Percentiles rank a stretch among this genome's conserved stretches.
These are phyloP conservation scores for Raphidocelis subcapitata DNA, from an alignment of 139 green algal genomes.

Conservation along the genomic window DNA sequence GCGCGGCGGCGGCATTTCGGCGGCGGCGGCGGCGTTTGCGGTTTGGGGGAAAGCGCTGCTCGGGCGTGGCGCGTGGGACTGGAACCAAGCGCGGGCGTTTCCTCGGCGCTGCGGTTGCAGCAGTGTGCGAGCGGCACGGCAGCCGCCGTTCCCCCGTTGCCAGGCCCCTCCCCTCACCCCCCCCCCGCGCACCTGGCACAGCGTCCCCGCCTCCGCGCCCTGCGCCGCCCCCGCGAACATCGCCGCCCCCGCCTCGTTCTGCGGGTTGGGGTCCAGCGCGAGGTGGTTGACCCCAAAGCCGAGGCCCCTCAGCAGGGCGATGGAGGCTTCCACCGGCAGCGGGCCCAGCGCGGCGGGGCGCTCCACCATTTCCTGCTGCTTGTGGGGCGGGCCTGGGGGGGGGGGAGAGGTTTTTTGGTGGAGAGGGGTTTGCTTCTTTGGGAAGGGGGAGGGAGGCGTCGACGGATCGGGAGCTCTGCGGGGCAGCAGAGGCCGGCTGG, in stretches of 20 bases:
- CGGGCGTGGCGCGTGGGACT: no score
- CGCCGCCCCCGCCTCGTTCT: slow-evolving; percentile 52
- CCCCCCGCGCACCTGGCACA: slow-evolving; percentile 28
- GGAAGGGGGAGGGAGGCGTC: neutral
- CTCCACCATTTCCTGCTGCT: slow-evolving; percentile 56
- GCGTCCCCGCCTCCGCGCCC: slow-evolving; percentile 19
- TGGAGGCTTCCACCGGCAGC: slow-evolving; percentile 1
- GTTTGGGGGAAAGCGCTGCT: no score
- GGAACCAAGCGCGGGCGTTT: no score
- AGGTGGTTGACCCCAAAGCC: slow-evolving; percentile 49
- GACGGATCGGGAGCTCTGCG: neutral
- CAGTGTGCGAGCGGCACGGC: neutral
- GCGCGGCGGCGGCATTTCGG: no score
- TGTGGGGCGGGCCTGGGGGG: slow-evolving; percentile 25
- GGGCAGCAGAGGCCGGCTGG: no score
- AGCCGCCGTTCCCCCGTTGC: no score
- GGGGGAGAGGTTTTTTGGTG: neutral
- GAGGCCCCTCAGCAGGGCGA: slow-evolving; percentile 14
- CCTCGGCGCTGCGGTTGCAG: no score
- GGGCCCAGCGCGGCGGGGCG: slow-evolving; percentile 10
- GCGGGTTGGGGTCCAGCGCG: slow-evolving; percentile 49
- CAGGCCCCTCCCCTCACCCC: neutral
- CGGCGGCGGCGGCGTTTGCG: no score
- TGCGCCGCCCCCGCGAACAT: slow-evolving; percentile 34
- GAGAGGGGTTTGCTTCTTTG: neutral